Evolutionary conservation across 176 grass and related monocot genomes (phyloP).

Genomic region (Pontederia paniculata): DNA sequence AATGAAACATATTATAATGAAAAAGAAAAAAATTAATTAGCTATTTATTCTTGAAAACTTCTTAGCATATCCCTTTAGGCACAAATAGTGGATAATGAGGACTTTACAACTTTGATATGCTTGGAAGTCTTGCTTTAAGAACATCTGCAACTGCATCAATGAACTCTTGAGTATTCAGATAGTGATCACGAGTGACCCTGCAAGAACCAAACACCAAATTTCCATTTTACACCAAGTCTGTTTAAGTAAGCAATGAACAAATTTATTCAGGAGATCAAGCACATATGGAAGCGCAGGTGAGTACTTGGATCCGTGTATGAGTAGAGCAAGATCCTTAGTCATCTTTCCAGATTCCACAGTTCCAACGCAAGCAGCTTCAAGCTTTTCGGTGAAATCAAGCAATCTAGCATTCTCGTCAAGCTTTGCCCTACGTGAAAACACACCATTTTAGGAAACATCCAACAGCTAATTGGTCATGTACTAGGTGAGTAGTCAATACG

Average conservation of each 20-base stretch:
- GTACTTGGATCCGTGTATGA: constrained; percentile 79
- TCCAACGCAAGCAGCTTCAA: constrained; percentile 84
- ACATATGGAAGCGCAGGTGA: neutral
- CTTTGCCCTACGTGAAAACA: constrained; percentile 59
- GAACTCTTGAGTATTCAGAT: constrained; percentile 8
- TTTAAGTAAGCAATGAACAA: neutral
- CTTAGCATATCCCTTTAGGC: too few relatives aligned
- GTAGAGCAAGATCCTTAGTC: constrained; percentile 98
- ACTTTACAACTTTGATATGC: constrained; percentile 7
- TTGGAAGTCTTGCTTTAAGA: neutral
- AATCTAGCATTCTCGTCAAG: constrained; percentile 65
- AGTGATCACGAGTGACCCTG: constrained; percentile 12
- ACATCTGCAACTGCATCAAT: neutral
- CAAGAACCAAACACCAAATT: neutral
- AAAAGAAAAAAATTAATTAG: too few relatives aligned
- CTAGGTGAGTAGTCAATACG: neutral
- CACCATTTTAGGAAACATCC: neutral
- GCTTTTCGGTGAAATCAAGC: constrained; percentile 61
- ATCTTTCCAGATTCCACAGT: constrained; percentile 88
- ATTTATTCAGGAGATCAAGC: neutral
- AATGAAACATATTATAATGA: too few relatives aligned
- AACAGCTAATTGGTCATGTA: too few relatives aligned
- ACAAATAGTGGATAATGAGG: neutral
- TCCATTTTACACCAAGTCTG: neutral
- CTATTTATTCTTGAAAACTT: too few relatives aligned